Percentiles rank a stretch among this genome's conserved stretches.
phyloP scores from a whole-genome alignment of 768 basidiomycete species.

The Russula dissimulans region DNA sequence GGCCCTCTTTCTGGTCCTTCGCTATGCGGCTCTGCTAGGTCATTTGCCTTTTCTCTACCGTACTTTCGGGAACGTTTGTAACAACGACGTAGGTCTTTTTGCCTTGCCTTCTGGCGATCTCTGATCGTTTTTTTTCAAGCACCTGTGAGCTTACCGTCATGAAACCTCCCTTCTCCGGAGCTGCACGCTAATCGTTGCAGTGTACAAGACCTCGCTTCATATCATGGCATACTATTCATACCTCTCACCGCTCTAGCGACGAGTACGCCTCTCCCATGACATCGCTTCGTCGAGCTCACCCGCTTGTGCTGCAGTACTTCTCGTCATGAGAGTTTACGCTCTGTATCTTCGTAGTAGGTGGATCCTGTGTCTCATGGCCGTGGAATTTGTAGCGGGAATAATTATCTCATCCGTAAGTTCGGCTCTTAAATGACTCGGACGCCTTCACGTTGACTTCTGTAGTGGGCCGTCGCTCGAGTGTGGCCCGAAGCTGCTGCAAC shows the following conservation, averaged over 20 bases:
- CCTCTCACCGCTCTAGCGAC: background rate
- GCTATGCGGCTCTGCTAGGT: conserved; percentile 21
- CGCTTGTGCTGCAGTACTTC: conserved; percentile 11
- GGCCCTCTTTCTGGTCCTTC: conserved; percentile 18
- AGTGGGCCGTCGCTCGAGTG: background rate
- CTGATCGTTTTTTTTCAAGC: background rate
- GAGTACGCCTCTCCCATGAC: background rate
- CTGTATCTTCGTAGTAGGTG: conserved; percentile 22
- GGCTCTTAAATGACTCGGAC: background rate
- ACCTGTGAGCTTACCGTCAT: background rate
- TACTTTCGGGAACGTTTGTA: background rate
- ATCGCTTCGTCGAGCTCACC: background rate
- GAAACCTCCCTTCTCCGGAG: background rate
- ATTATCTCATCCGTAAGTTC: background rate
- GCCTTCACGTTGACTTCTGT: background rate
- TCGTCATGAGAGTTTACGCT: conserved; percentile 22
- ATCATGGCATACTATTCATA: background rate
- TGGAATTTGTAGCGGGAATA: background rate
- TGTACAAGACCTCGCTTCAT: background rate
- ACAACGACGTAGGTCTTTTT: background rate
- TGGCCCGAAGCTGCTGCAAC: no score
- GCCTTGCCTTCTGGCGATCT: background rate
- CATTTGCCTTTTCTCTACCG: conserved; percentile 17
- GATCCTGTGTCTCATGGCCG: conserved; percentile 11
- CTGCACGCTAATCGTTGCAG: background rate